These are phyloP conservation scores for Umbelopsis isabellina DNA, from an alignment of 192 early-diverging fungal species.

Conservation along the genomic window DNA sequence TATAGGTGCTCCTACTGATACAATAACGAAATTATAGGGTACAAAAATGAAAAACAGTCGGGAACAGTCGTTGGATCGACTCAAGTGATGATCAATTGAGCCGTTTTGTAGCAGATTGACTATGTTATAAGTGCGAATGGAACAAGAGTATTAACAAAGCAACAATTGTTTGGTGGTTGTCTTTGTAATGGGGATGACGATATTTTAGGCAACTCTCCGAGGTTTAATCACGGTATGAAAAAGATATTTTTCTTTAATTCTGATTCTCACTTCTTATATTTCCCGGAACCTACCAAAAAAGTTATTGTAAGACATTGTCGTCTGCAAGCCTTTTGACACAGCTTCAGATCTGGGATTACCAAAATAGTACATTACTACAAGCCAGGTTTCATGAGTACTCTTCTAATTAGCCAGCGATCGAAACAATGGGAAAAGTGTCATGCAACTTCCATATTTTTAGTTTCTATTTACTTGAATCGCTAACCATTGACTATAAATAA, in stretches of 20 bases:
- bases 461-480: no score
- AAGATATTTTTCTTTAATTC: background rate
- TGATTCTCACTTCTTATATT: background rate
- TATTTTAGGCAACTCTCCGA: conserved; percentile 11
- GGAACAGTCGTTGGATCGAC: no score
- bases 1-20: background rate
- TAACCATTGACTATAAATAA: no score
- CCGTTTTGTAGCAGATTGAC: no score
- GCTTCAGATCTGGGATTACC: background rate
- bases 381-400: no score
- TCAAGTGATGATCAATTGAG: no score
- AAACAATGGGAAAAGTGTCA: no score
- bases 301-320: background rate
- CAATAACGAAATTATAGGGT: background rate
- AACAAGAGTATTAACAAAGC: background rate
- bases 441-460: no score
- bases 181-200: conserved; percentile 9
- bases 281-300: background rate
- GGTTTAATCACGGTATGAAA: conserved; percentile 4
- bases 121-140: no score
- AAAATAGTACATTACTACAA: no score
- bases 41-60: background rate
- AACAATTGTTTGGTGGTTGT: background rate
- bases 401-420: no score
- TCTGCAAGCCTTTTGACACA: background rate